Base-by-base conservation (phyloP, 1,139 yeast species). In the Debaryomycetaceae sp. region DNA sequence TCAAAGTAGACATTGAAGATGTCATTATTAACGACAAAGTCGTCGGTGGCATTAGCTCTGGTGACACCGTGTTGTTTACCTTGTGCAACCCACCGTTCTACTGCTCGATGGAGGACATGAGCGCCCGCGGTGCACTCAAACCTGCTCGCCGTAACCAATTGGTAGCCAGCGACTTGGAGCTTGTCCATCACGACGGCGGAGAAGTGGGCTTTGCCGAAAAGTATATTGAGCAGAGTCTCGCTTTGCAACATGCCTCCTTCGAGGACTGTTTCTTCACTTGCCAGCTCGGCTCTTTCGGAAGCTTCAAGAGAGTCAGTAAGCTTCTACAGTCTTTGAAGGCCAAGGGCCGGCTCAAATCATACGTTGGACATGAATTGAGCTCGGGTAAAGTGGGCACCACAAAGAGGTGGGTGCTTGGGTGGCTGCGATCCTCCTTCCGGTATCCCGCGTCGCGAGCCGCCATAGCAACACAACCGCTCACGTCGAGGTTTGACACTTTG, bases 41-140 rank as follows among this genome's bases (percentile, higher is more conserved):
- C 11, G 25, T 25, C 8, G 28, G 11, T 16, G 27, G 5, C 31
- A 27, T 6, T 5, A 17, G 6, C 6, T 5, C 6, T 18, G 9
- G 12, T 8, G 17, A 22, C 11, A 13, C 6, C 10, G 33, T 45
- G 5, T 34, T 40, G 24, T 48, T 46, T 27, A 38, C 46, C 1
- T 37, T 50, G 13, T 50, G 54, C 36, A 50, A 50, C 28, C 56
- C 56, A 3, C 56, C 56, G 5, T 50, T 50, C 26, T 50, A 49
- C 36, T 22, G 25, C 11, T 30, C 34, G 22, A 14, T 10, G 4
- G 27, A 32, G 4, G 51, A 50, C 8, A 32, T 43, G 22, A 18
- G 13, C 5, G 29, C n/a, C 2, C 37, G 35, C 6, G 36, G 37
- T 15, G 16, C 11, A 4, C 15, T 14, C 21, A 50, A 50, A 29